Evolutionary conservation across 2,329 filamentous ascomycete genomes (phyloP), one percentile per base, ranked within the genome.

Genomic region (Trichothecium roseum): DNA sequence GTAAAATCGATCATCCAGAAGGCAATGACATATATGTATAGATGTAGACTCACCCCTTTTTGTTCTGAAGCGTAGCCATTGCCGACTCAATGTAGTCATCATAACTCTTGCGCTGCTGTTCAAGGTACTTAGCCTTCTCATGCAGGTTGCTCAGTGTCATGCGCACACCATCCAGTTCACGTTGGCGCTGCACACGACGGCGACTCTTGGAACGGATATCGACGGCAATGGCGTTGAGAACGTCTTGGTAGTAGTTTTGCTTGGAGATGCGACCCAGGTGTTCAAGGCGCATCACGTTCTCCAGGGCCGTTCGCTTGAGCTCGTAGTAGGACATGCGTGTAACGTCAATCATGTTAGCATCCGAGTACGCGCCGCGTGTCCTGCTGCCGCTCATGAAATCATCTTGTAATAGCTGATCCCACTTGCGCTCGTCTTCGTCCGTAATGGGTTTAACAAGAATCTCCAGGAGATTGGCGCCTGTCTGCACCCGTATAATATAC

Each of bases 51-150:
- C 69, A 81, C 74, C 82, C 88, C 62, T 95, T 95, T 60, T 95
- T 94, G 62, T 84, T 94, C 59, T 96, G 91, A 39, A 98, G 69
- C 4, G 93, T 98, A 40, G 88, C 73, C 85, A 98, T 95, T 33
- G 91, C 89, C 58, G 94, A 88, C 63, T 98, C 93, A 52, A 98
- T 94, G 61, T 98, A 98, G 63, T 98, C 87, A 55, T 98, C 94
- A 63, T 98, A 98, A 45, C 81, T 91, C 69, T 94, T 94, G 41
- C 94, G 76, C 62, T 98, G 91, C 48, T 87, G 83, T 54, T 98
- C 91, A 8, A 98, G 73, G 60, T 93, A 98, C 45, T 78, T 75
- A 27, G 89, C 88, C 63, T 98, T 91, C 47, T 87, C 78, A 57
- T 85, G 79, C 41, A 93, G 63, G 44, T 87, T 84, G 30, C 69